A percentile compares a stretch with the other conserved stretches of the same genome.
These are phyloP conservation scores for Syzygium malaccense DNA, from an alignment of 441 rosid genomes.

Conservation along the genomic window DNA sequence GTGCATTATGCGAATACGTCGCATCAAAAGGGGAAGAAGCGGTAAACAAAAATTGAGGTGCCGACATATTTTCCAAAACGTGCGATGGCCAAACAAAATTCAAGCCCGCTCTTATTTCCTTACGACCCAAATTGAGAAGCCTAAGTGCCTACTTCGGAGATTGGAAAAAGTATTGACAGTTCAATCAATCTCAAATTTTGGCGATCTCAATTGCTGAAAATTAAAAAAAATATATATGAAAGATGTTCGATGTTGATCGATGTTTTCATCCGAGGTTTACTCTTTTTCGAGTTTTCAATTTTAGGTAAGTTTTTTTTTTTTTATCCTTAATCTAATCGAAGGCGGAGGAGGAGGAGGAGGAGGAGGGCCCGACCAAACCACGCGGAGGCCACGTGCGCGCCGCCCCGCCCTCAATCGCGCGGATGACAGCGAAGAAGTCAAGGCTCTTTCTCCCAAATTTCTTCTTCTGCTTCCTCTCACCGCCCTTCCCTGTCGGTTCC, in stretches of 20 bases:
- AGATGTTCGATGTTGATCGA: accelerated
- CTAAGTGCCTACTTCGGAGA: background rate
- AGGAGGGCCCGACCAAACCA: background rate
- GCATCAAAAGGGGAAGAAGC: no score
- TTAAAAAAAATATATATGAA: background rate
- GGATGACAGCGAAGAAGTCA: background rate
- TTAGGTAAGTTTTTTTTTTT: accelerated
- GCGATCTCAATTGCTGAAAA: background rate
- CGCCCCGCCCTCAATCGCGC: background rate
- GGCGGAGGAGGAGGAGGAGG: background rate
- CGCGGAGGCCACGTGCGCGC: background rate
- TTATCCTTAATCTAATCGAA: background rate
- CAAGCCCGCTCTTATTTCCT: background rate
- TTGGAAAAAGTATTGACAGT: background rate
- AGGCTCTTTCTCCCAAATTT: background rate
- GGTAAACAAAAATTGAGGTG: background rate
- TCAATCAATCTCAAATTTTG: background rate
- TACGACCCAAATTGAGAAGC: background rate
- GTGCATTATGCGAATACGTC: no score
- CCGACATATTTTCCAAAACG: background rate
- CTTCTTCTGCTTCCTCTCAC: background rate
- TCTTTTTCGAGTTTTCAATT: background rate
- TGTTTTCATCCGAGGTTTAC: accelerated
- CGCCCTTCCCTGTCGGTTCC: background rate
- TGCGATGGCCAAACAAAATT: background rate